Base-by-base conservation (phyloP, 1,284 basidiomycete genomes). In the Austropuccinia psidii region DNA sequence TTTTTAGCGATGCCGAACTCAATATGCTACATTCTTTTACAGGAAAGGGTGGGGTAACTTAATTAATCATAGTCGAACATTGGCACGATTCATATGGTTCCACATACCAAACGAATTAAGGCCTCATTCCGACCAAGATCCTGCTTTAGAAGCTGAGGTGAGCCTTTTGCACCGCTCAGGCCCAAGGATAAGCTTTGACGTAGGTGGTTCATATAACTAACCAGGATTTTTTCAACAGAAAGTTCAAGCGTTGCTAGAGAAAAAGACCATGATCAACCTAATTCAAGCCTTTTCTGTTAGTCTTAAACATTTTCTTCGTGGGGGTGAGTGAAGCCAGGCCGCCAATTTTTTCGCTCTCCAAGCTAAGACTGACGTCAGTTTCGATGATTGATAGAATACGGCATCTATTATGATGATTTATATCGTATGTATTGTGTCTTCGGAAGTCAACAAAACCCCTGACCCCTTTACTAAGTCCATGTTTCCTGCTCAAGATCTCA, bases 11-110 rank as follows among this genome's bases (percentile, higher is more conserved):
- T 19, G 4, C 8, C 47, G 60, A 62, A 11, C 21, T 29, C 39
- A n/a, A 43, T 41, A 45, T 43, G 29, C 13, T 45, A 8, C 21
- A 15, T 5, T 49, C 13, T 21, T 61, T n/a, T 68, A 19, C 35
- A 58, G 67, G 55, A 70, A 60, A 58, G 55, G 54, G 19, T 70
- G 67, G 67, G 67, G 67, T n/a, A 60, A 45, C 41, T 52, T 70
- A 27, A 70, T 60, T 33, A 52, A 70, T 45, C 67, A 70, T 50
- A 45, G 54, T 49, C 67, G 67, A 43, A 49, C 54, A 60, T 60
- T 70, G 29, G 55, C 67, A 21, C 67, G 67, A 21, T 31, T 70
- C 27, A 70, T 70, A 43, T 70, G 67, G 67, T 6, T 70, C 3
- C 67, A 70, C 37, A 15, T 70, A 9, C 67, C 67, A 3, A 54